Evolutionary conservation across 805 yeast species (phyloP), one percentile per base, ranked within the genome.

Genomic region (Saturnispora galanensis): DNA sequence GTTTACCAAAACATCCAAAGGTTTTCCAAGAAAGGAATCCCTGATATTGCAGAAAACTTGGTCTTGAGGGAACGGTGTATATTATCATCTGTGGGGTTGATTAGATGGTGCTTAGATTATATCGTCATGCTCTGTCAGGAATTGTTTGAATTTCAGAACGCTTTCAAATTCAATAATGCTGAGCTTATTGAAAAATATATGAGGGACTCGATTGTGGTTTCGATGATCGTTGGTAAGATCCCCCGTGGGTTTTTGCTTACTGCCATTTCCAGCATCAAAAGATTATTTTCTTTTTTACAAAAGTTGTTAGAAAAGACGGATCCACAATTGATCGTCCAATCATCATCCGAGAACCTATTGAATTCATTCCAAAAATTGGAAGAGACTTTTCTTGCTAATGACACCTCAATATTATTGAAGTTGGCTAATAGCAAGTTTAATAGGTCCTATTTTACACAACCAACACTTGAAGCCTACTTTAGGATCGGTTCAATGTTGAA

Each of bases 21-120:
- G 39, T 66, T 81, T 41, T 73, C 74, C 45, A 78, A 77, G 52
- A 77, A 77, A 51, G 75, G 74, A 33, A 68, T 62, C 11, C 70
- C 72, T 5, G 83, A 79, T 48, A 68, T 68, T 15, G 57, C 61
- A 9, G 53, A 56, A 5, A 62, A 63, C 38, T 59, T 69, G 42
- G 47, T 55, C 54, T 49, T 74, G 56, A 68, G 87, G 51, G 81
- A 80, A 32, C 88, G 82, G 52, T 69, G 77, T 49, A 69, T 83
- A 3, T 66, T 80, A 52, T 70, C 77, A 13, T 67, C 79, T 10
- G 62, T 85, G n/a, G 97, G 97, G 0, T 76, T 83, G 34, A 77
- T 84, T 8, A 76, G 86, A 54, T 90, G 97, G 96, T 74, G 85
- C 52, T 73, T 86, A 30, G 96, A 88, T 57, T 76, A 86, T 48